These are phyloP conservation scores for Aechmea fasciata DNA, from an alignment of 176 grass and related monocot genomes.

Conservation along the genomic window DNA sequence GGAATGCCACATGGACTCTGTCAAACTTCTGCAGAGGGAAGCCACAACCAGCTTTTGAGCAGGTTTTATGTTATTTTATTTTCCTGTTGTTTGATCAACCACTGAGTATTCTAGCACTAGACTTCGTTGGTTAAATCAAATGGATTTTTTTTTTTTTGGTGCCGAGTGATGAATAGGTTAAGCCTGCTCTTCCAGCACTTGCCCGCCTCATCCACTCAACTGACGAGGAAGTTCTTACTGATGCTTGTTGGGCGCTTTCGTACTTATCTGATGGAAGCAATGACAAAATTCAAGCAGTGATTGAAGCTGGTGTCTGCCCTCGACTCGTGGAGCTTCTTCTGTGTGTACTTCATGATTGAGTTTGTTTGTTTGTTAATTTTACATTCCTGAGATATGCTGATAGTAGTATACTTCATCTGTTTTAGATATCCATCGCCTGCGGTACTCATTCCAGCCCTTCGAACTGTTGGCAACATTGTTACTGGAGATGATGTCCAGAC, in stretches of 20 bases:
- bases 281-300: conserved; percentile 95
- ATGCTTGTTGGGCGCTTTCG: conserved; percentile 96
- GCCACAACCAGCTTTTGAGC: conserved; percentile 93
- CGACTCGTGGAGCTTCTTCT: conserved; percentile 91
- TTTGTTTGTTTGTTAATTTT: background rate
- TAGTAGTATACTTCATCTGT: background rate
- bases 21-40: conserved; percentile 99
- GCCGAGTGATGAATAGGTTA: conserved; percentile 49
- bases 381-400: background rate
- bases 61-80: conserved; percentile 31
- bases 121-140: too few relatives aligned
- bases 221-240: conserved; percentile 96
- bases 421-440: conserved; percentile 85
- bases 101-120: too few relatives aligned
- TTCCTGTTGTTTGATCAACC: too few relatives aligned
- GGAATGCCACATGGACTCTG: conserved; percentile 99
- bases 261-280: conserved; percentile 98
- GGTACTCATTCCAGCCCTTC: conserved; percentile 88
- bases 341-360: conserved; percentile 16
- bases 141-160: background rate
- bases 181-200: conserved; percentile 89
- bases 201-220: conserved; percentile 80
- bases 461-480: conserved; percentile 97
- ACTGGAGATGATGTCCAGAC: conserved; percentile 93
- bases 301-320: conserved; percentile 82